These are phyloP conservation scores for Paecilomyces fulvus DNA, from an alignment of 2,329 filamentous ascomycete species.

Conservation along the genomic window DNA sequence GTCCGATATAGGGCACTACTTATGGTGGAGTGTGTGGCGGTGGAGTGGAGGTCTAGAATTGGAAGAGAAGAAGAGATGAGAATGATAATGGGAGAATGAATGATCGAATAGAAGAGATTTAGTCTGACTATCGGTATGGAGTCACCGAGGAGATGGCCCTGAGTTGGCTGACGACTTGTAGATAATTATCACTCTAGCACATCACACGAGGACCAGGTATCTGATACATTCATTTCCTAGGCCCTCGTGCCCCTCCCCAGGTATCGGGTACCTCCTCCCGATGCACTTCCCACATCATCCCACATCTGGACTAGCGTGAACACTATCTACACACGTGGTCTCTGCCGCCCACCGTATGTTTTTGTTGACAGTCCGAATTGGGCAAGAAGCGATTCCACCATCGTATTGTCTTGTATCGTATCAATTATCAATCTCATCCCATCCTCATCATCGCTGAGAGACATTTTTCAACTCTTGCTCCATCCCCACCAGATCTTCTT, in stretches of 20 bases:
- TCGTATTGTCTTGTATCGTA: slow-evolving; percentile 2
- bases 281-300: background rate
- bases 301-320: background rate
- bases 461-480: background rate
- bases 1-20: slow-evolving; percentile 2
- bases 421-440: background rate
- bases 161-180: too few species aligned
- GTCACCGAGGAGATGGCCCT: too few species aligned
- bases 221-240: background rate
- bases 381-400: background rate
- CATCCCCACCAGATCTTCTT: background rate
- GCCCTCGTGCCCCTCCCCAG: background rate
- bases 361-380: slow-evolving; percentile 18
- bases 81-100: too few species aligned
- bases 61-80: slow-evolving; percentile 1
- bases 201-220: background rate
- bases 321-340: slow-evolving; percentile 12
- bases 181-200: too few species aligned
- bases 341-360: slow-evolving; percentile 26
- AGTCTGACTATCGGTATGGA: too few species aligned
- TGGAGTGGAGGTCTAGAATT: slow-evolving; percentile 1
- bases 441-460: background rate
- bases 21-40: slow-evolving; percentile 18
- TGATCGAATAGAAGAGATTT: too few species aligned
- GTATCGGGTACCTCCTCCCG: background rate